Conservation (phyloP, 495 filamentous ascomycete genomes). For the Xylaria venustula region DNA sequence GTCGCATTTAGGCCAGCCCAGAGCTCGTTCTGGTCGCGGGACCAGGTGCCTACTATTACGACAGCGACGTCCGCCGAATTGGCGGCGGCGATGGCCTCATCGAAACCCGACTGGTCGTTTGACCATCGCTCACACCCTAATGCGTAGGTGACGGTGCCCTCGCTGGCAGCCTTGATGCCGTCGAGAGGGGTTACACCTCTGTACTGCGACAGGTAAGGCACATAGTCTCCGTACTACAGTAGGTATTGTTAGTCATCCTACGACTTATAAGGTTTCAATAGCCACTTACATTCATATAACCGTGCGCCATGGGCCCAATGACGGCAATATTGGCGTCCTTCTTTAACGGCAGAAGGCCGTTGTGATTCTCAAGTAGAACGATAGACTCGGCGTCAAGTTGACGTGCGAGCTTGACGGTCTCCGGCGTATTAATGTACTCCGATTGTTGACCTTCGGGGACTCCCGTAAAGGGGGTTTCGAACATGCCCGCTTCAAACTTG, state of each 20-base stretch:
- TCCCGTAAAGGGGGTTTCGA: conserved; percentile 63
- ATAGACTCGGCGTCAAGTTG: conserved; percentile 66
- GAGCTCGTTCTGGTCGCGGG: conserved; percentile 63
- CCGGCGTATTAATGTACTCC: conserved; percentile 56
- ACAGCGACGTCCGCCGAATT: conserved; percentile 67
- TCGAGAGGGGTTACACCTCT: conserved; percentile 65
- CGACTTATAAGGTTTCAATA: background rate
- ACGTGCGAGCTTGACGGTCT: conserved; percentile 55
- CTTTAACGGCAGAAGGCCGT: conserved; percentile 58
- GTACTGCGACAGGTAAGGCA: conserved; percentile 58
- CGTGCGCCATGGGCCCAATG: conserved; percentile 73
- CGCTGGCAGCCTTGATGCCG: conserved; percentile 59
- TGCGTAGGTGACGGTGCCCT: conserved; percentile 59
- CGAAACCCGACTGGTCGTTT: conserved; percentile 60
- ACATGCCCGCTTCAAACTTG: conserved; percentile 67
- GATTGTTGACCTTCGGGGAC: conserved; percentile 50
- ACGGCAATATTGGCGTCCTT: conserved; percentile 63
- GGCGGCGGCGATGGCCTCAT: conserved; percentile 60
- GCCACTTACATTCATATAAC: conserved; percentile 63
- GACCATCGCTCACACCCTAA: conserved; percentile 74
- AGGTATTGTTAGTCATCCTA: conserved; percentile 10
- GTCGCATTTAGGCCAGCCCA: conserved; percentile 69
- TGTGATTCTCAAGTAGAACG: conserved; percentile 66
- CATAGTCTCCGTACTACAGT: conserved; percentile 65
- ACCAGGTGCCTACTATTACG: conserved; percentile 72